phyloP scores from a whole-genome alignment of 805 yeast species.

The Candida alai region DNA sequence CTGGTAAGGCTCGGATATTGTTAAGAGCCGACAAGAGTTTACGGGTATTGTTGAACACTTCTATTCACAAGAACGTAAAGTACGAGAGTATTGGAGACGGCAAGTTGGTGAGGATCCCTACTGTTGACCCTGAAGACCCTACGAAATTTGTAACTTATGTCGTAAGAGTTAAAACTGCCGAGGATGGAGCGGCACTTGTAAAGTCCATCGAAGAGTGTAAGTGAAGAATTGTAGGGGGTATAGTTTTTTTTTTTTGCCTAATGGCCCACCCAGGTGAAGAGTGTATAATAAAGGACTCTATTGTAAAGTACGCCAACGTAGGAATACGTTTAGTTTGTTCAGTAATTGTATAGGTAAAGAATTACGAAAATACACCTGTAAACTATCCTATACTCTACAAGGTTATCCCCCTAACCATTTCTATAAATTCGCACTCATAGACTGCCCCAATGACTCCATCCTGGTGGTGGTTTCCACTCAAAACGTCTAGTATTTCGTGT shows the following conservation, averaged over 20 bases:
- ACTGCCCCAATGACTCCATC: conserved; percentile 45
- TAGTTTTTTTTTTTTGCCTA: neutral
- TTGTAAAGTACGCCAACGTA: no score
- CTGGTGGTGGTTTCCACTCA: conserved; percentile 14
- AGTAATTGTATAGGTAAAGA: neutral
- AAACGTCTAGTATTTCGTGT: conserved; percentile 40
- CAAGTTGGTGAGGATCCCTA: conserved; percentile 63
- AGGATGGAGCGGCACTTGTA: conserved; percentile 56
- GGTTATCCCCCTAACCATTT: conserved; percentile 26
- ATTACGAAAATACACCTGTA: no score
- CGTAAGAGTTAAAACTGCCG: conserved; percentile 71
- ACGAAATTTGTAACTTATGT: conserved; percentile 65
- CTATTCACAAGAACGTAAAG: conserved; percentile 52
- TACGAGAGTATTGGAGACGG: conserved; percentile 66
- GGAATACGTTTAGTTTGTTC: neutral
- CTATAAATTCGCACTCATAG: conserved; percentile 46
- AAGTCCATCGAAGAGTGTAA: conserved; percentile 26
- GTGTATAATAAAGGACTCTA: no score
- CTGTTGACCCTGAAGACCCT: conserved; percentile 42
- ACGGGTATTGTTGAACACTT: conserved; percentile 68
- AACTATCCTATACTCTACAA: no score
- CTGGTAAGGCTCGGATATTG: conserved; percentile 64
- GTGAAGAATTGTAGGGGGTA: neutral
- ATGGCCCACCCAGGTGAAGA: no score
- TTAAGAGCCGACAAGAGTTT: conserved; percentile 88